Conservation (phyloP, 2,329 filamentous ascomycete species). For the Macrophomina phaseolina region DNA sequence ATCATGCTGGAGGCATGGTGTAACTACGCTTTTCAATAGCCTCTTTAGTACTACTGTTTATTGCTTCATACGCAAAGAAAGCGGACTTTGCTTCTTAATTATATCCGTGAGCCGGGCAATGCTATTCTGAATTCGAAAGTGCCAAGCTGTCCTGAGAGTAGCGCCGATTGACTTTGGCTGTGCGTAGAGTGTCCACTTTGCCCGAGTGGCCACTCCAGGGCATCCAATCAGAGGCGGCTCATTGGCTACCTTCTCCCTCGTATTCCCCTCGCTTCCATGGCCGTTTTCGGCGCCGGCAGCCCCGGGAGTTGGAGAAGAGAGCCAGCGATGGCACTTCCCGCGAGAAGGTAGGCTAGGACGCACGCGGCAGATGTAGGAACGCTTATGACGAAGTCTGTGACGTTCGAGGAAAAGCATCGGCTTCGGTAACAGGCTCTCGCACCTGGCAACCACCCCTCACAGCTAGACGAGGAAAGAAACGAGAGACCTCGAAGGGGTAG, state of each 20-base stretch:
- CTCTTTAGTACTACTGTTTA: constrained; percentile 20
- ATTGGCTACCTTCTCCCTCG: background rate
- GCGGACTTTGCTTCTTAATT: background rate
- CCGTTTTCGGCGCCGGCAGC: background rate
- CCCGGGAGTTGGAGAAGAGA: background rate
- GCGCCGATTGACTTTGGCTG: background rate
- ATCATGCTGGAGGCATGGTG: constrained; percentile 21
- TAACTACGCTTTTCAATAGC: constrained; percentile 23
- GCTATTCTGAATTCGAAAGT: background rate
- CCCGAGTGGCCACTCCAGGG: too few species aligned
- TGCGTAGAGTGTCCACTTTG: too few species aligned
- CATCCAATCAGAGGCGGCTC: background rate
- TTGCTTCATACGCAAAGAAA: background rate
- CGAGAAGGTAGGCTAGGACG: background rate
- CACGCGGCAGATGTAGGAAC: background rate
- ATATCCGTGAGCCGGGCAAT: background rate
- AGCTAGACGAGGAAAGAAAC: too few species aligned
- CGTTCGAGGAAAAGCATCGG: background rate
- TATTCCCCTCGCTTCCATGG: background rate
- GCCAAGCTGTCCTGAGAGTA: background rate
- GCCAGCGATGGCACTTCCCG: background rate
- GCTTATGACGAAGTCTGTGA: background rate
- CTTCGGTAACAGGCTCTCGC: too few species aligned
- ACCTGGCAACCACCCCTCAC: too few species aligned
- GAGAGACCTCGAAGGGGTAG: too few species aligned